Evolutionary conservation across 2,329 filamentous ascomycete genomes (phyloP), one percentile per base, ranked within the genome.

Genomic region (Catunica adiposa): DNA sequence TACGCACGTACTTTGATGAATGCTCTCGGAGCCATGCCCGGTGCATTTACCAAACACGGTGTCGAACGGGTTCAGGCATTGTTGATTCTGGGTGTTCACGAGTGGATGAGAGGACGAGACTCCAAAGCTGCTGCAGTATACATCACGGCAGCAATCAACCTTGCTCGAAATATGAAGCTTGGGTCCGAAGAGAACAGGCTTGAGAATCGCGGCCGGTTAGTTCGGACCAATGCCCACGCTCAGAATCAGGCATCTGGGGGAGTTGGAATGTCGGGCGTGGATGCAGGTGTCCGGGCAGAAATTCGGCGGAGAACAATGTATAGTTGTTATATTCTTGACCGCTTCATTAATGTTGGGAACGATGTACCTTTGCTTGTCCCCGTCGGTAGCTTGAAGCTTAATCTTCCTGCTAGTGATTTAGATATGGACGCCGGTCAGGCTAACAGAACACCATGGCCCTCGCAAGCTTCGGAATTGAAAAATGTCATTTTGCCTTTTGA

Each of bases 301-400:
- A 75, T 82, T 11, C 72, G 75, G 58, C 73, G 84, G 25, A 76
- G 84, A 5, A 86, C 83, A 0, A 84, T 86, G 70, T 87, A 83
- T 70, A 85, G 83, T 61, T 86, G 83, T 62, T 80, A 84, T 58
- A 80, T 86, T 53, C 71, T 88, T 61, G 84, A 88, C 64, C 77
- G 82, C 2, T 78, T 86, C 65, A 68, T 86, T 23, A 77, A 80
- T 37, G 81, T 77, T 61, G 82, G 82, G 20, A 78, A 77, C 59
- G 71, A 78, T 2, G 40, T 51, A 20, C 44, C 50, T 9, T 58
- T 53, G 57, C 22, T 58, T 15, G 50, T 57, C 34, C 56, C 56
- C 1, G 56, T 53, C 11, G 20, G 50, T n/a, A 55, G 26, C 8
- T 37, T 55, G 11, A 48, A 23, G 25, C 46, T 57, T 2, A 44